Base-by-base conservation (phyloP, 768 basidiomycete genomes). In the Leucogyrophana mollusca region DNA sequence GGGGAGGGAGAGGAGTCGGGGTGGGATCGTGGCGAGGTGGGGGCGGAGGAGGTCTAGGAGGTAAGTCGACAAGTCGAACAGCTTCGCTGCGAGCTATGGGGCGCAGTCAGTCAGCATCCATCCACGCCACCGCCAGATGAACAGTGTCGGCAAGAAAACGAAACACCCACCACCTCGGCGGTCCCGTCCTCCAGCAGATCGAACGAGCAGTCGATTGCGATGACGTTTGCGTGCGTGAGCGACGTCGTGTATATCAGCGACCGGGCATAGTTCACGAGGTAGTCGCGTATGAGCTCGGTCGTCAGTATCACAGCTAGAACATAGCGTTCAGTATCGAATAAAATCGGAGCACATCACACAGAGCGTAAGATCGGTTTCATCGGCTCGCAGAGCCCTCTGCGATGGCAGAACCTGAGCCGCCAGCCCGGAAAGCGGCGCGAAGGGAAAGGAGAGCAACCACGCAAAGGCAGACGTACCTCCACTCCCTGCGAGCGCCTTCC, bases 191-290 rank as follows among this genome's bases (percentile, higher is more conserved):
- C 73, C 3, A 96, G 73, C 63, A 92, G 64, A 58, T 94, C 90
- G 60, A 94, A 87, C 0, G 89, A 85, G 51, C 83, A 85, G 37
- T 83, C 79, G 10, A 85, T 77, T 1, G 89, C 83, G 38, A 92
- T 69, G 34, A 94, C 76, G 57, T 83, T 92, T 10, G 85, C 77
- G 54, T 82, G 80, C 50, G 85, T 83, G 48, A 91, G 75, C 1
- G 90, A 80, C 0, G 95, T 97, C 3, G 93, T 96, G 68, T 93
- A 97, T 41, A 97, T 90, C 40, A 97, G 72, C 2, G 92, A 79
- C 21, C 94, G 78, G 0, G 93, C 93, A 65, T 94, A 98, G 62
- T 97, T 97, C 53, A 96, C 67, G 17, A 97, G 71, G 65, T 93
- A 96, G 52, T 88, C 80, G 9, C 86, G 83, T 36, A 95, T 75